Conservation (phyloP, 1,139 yeast species). For the Nakaseomyces kungkrabaensis region DNA sequence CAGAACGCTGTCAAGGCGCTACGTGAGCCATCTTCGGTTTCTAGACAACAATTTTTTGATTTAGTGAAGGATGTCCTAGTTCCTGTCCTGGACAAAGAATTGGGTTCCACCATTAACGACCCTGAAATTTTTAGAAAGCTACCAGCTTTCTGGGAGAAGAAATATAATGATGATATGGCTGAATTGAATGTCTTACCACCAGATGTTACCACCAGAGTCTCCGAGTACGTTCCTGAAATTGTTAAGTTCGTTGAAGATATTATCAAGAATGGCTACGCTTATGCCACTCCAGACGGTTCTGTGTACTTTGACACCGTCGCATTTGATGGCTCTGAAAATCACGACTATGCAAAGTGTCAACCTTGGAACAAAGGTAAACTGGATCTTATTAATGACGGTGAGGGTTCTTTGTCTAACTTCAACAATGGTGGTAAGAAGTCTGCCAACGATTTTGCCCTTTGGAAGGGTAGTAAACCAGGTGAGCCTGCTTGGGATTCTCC, state of each 20-base stretch:
- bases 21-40: slow-evolving; percentile 16
- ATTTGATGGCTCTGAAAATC: slow-evolving; percentile 63
- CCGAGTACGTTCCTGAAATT: slow-evolving; percentile 92
- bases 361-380: slow-evolving; percentile 95
- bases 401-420: slow-evolving; percentile 66
- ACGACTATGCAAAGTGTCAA: slow-evolving; percentile 88
- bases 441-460: slow-evolving; percentile 83
- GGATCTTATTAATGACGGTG: slow-evolving; percentile 87
- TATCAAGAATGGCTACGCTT: slow-evolving; percentile 72
- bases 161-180: slow-evolving; percentile 78
- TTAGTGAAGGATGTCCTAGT: slow-evolving; percentile 63
- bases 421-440: slow-evolving; percentile 50
- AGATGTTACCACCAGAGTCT: slow-evolving; percentile 84
- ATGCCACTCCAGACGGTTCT: slow-evolving; percentile 73
- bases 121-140: slow-evolving; percentile 73
- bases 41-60: slow-evolving; percentile 35
- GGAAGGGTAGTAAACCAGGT: slow-evolving; percentile 96
- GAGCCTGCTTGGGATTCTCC: slow-evolving; percentile 95
- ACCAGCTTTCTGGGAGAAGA: slow-evolving; percentile 83
- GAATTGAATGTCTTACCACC: slow-evolving; percentile 77
- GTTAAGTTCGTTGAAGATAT: slow-evolving; percentile 67
- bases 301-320: slow-evolving; percentile 88
- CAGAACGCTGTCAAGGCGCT: slow-evolving; percentile 42
- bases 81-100: slow-evolving; percentile 58
- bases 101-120: slow-evolving; percentile 71